Evolutionary conservation across 441 rosid species (phyloP).

Genomic region (Macaranga tanarius): DNA sequence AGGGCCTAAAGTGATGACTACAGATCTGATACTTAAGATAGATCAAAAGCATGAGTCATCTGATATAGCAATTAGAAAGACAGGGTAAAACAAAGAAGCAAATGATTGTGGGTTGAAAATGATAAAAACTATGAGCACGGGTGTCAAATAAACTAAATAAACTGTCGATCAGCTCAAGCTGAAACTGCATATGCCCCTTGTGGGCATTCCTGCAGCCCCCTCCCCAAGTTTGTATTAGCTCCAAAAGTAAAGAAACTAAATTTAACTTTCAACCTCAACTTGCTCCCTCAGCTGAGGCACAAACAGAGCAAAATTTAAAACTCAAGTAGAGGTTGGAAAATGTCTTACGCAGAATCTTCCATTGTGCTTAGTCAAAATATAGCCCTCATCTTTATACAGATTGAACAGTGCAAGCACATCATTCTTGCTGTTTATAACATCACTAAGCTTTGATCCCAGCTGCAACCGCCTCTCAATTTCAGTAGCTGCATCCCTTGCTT

Average conservation of each 20-base stretch:
- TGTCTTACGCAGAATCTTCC: slow-evolving; percentile 70
- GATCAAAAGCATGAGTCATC: too few species aligned
- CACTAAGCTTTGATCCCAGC: slow-evolving; percentile 82
- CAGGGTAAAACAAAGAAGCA: not conserved
- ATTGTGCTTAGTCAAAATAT: slow-evolving; percentile 68
- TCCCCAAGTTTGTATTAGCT: too few species aligned
- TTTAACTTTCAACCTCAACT: not conserved
- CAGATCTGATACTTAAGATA: too few species aligned
- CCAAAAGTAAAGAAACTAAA: not conserved
- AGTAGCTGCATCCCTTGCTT: slow-evolving; percentile 77
- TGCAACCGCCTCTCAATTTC: slow-evolving; percentile 67
- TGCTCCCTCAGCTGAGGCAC: not conserved
- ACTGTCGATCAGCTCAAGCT: too few species aligned
- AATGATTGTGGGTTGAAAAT: not conserved
- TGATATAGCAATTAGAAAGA: not conserved
- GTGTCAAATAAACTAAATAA: too few species aligned
- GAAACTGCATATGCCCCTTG: too few species aligned
- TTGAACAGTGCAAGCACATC: slow-evolving; percentile 67
- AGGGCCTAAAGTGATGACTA: too few species aligned
- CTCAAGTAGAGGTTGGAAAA: not conserved
- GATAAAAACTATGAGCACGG: not conserved
- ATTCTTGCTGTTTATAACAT: slow-evolving; percentile 63
- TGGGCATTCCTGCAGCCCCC: too few species aligned
- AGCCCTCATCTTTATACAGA: slow-evolving; percentile 71
- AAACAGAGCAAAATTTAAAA: not conserved